phyloP scores from a whole-genome alignment of 352 stramenopile species.

The Heterotrichella gracilis region DNA sequence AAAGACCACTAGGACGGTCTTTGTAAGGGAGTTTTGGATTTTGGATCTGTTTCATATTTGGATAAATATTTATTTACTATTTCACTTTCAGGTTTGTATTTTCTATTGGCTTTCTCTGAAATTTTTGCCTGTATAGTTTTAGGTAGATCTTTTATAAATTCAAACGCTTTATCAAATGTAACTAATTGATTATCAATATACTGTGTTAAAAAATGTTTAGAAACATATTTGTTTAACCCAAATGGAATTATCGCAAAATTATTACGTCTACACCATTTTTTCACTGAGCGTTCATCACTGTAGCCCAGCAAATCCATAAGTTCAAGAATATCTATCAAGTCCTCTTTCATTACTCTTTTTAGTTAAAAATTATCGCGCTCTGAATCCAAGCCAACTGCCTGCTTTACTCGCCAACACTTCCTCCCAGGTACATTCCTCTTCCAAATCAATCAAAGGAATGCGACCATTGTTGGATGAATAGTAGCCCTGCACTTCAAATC shows the following conservation, averaged over 20 bases:
- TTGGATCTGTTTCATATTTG: background rate
- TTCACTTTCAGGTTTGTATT: background rate
- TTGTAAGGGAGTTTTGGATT: background rate
- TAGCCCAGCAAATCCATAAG: background rate
- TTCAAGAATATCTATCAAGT: background rate
- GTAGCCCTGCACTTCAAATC: conserved; percentile 4
- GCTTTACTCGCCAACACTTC: no score
- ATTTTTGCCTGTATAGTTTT: no score
- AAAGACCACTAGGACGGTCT: background rate
- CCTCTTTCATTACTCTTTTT: no score
- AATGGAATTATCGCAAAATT: background rate
- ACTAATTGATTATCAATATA: conserved; percentile 2
- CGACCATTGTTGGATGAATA: background rate
- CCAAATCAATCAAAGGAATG: conserved; percentile 9
- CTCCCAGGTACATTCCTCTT: background rate
- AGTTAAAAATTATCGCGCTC: no score
- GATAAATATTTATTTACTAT: background rate
- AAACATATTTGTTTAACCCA: background rate
- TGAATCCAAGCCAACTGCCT: no score
- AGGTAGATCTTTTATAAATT: no score
- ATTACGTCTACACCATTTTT: background rate
- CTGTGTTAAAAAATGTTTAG: background rate
- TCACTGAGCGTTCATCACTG: background rate
- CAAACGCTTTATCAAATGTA: background rate
- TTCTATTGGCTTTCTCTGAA: background rate